Base-by-base conservation (phyloP, 225 moss, liverwort and hornwort species). In the Polytrichum commune region DNA sequence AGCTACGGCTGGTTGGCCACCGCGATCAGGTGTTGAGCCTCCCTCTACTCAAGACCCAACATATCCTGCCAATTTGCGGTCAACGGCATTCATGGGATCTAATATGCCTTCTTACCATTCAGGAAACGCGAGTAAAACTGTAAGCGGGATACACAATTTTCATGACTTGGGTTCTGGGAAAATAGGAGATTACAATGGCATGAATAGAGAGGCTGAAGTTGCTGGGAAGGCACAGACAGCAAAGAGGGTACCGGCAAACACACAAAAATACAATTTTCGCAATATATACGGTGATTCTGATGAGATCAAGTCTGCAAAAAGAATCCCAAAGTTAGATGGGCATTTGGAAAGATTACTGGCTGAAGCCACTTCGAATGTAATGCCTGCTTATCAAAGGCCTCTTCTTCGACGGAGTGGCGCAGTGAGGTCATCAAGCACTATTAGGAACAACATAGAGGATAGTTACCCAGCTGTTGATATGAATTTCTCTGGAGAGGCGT, bases 311-410 rank as follows among this genome's bases (percentile, higher is more conserved):
- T 91, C 77, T 53, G 86, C 94, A 1, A 98, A 95, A 79, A 88
- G 93, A 19, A 85, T 90, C n/a, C 63, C 84, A 13, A 91, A 79
- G 76, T 72, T 73, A 53, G 93, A 94, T 68, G 78, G 72, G 19
- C 77, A 83, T 72, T 1, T 79, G 57, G 88, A 70, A 75, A 93
- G 76, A 88, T 69, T 64, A 29, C 53, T 18, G 18, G 63, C 70
- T 66, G 79, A 88, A 64, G 84, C 79, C 53, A 75, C 83, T 66
- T 80, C 68, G 29, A 69, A 76, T 79, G 66, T 82, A 56, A 78
- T 98, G 63, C 98, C 98, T 66, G 98, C 91, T 75, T 98, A 91
- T 67, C 98, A 98, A 62, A 87, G 98, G 75, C 98, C 98, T 18
- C 84, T 98, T 66, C 84, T 98, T 60, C 82, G 98, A 79, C 92